Evolutionary conservation across 2,329 filamentous ascomycete genomes (phyloP), one percentile per base, ranked within the genome.

Genomic region (Cladophialophora chaetospira): DNA sequence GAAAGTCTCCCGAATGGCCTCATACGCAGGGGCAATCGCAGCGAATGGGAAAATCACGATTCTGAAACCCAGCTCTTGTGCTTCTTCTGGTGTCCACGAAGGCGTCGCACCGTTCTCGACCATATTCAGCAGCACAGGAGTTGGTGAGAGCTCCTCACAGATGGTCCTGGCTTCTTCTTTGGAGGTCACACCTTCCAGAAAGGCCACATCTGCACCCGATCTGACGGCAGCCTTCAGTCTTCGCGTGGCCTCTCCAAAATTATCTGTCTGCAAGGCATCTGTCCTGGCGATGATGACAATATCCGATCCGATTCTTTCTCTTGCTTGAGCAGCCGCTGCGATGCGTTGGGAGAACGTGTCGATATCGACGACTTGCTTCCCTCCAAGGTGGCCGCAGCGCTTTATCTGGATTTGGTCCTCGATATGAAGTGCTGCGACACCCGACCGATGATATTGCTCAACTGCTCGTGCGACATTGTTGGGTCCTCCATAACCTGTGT

Each of bases 351-450:
- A 63, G 49, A 70, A 75, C 1, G 67, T 70, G 1, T 67, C 65
- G 0, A 48, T 59, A 46, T 69, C 67, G 13, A 75, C 73, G 6
- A 75, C 67, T 36, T 71, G 66, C 60, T 75, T 76, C 23, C 72
- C 73, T 1, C 61, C 68, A 0, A 75, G 68, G 47, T 75, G 73
- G 0, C 73, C 73, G 53, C 73, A 75, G 49, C 47, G 47, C 19
- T 50, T 50, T 3, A 21, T 28, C 31, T 38, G 33, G 11, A 40
- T 40, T 46, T 77, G 71, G 67, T 84, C 82, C 67, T 84, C 82
- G 62, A 84, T 76, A 65, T 84, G 82, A 38, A 83, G 73, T 5
- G 73, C 81, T 1, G 82, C 81, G 2, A 84, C 77, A 17, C 81
- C 81, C 2, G 79, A 73, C 42, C 77, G 75, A 21, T 76, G 74